These are phyloP conservation scores for Alternaria arborescens DNA, from an alignment of 2,329 filamentous ascomycete genomes.

Conservation along the genomic window DNA sequence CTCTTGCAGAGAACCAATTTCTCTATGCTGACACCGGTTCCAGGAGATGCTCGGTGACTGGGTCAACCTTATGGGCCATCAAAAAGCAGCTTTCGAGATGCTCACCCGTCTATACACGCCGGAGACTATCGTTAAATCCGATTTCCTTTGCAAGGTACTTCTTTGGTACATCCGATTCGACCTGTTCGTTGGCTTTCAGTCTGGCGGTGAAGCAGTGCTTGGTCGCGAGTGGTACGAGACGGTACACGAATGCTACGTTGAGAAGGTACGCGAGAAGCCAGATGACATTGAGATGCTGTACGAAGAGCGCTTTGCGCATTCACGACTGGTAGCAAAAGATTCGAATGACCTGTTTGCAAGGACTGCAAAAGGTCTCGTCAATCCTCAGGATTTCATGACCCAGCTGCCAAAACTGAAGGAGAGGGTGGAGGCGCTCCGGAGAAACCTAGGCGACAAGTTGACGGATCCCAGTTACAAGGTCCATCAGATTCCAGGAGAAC, in stretches of 20 bases:
- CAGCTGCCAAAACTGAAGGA: slow-evolving; percentile 63
- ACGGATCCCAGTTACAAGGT: slow-evolving; percentile 70
- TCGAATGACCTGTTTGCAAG: slow-evolving; percentile 80
- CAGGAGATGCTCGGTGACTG: slow-evolving; percentile 96
- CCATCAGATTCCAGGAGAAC: slow-evolving; percentile 66
- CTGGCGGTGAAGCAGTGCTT: slow-evolving; percentile 77
- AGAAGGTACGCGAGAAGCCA: slow-evolving; percentile 67
- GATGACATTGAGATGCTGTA: slow-evolving; percentile 71
- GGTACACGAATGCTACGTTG: slow-evolving; percentile 69
- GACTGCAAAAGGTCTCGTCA: slow-evolving; percentile 70
- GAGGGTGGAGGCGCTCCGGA: slow-evolving; percentile 54
- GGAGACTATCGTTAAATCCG: slow-evolving; percentile 74
- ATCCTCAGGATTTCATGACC: slow-evolving; percentile 68
- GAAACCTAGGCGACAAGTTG: slow-evolving; percentile 68
- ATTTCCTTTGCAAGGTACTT: slow-evolving; percentile 76
- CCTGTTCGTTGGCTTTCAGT: slow-evolving; percentile 82
- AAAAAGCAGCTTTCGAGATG: slow-evolving; percentile 86
- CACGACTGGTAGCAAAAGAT: slow-evolving; percentile 79
- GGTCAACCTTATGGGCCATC: slow-evolving; percentile 91
- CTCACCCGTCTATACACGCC: slow-evolving; percentile 80
- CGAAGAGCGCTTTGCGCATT: slow-evolving; percentile 70
- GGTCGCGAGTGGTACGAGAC: slow-evolving; percentile 79
- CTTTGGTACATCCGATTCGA: slow-evolving; percentile 94
- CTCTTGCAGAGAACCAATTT: not conserved
- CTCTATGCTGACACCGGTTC: slow-evolving; percentile 18